phyloP scores from a whole-genome alignment of 768 basidiomycete genomes.

The Rhodotorula diobovata region DNA sequence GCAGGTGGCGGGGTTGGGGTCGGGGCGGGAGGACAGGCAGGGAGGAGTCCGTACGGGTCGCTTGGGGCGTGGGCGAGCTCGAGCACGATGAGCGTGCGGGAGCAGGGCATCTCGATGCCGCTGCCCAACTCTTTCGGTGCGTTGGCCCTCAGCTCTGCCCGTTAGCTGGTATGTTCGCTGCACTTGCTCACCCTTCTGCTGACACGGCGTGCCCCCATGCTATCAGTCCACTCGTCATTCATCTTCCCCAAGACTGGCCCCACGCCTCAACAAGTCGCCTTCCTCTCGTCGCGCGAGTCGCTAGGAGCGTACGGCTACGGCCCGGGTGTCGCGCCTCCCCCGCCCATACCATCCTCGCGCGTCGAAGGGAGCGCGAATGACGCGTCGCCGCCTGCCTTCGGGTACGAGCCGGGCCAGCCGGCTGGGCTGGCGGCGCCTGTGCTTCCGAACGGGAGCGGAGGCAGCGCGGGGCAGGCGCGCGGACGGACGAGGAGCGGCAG shows the following conservation, averaged over 20 bases:
- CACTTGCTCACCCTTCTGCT: too few species aligned
- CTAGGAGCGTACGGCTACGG: constrained; percentile 36
- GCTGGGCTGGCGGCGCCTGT: neutral
- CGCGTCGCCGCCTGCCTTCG: neutral
- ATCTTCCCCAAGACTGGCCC: constrained; percentile 30
- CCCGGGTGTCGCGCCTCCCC: neutral
- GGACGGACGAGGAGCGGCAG: constrained; percentile 5
- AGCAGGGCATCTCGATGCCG: constrained; percentile 28
- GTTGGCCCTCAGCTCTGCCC: too few species aligned
- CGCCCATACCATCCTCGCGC: too few species aligned
- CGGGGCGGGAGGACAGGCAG: too few species aligned
- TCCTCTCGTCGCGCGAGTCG: constrained; percentile 36
- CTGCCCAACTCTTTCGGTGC: constrained; percentile 32
- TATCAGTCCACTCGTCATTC: constrained; percentile 34
- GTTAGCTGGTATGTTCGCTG: too few species aligned
- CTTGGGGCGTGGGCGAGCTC: neutral
- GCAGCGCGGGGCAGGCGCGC: neutral
- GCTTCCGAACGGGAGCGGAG: too few species aligned
- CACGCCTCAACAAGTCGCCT: constrained; percentile 32
- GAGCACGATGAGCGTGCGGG: constrained; percentile 19
- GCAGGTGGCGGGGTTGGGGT: neutral
- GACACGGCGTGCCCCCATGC: too few species aligned
- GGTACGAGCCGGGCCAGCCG: neutral
- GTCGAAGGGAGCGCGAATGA: too few species aligned
- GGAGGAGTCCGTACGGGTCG: constrained; percentile 29